Conservation (phyloP, 2,329 filamentous ascomycete species). For the Keithomyces neogunnii region DNA sequence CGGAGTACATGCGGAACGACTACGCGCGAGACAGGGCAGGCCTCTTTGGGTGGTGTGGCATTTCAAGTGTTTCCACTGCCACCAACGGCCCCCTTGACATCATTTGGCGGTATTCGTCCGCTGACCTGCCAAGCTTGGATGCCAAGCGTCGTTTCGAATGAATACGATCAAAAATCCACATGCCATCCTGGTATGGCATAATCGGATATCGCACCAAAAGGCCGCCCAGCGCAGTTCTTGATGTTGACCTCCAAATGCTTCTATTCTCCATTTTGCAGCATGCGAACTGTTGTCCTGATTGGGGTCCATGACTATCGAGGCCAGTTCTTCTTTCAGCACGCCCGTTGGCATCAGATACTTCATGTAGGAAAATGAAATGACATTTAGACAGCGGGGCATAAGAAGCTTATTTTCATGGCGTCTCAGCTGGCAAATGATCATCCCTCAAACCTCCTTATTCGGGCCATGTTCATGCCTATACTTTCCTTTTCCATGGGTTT, state of each 20-base stretch:
- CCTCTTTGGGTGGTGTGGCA: no score
- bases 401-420: no score
- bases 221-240: not conserved
- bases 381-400: not conserved
- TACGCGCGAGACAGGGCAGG: not conserved
- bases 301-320: no score
- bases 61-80: no score
- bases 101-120: no score
- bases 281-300: not conserved
- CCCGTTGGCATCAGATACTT: no score
- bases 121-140: no score
- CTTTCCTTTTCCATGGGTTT: not conserved
- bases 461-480: not conserved
- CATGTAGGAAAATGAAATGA: not conserved
- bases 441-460: not conserved
- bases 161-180: not conserved
- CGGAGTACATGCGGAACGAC: no score
- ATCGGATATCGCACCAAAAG: not conserved
- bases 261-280: not conserved
- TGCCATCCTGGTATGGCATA: not conserved
- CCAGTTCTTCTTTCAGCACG: no score
- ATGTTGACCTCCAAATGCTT: no score
- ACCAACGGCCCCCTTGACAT: no score
- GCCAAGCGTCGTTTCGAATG: no score
- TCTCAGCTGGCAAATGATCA: not conserved